Evolutionary conservation across 108 stramenopile species (phyloP).

Genomic region (Cyclotella baltica): DNA sequence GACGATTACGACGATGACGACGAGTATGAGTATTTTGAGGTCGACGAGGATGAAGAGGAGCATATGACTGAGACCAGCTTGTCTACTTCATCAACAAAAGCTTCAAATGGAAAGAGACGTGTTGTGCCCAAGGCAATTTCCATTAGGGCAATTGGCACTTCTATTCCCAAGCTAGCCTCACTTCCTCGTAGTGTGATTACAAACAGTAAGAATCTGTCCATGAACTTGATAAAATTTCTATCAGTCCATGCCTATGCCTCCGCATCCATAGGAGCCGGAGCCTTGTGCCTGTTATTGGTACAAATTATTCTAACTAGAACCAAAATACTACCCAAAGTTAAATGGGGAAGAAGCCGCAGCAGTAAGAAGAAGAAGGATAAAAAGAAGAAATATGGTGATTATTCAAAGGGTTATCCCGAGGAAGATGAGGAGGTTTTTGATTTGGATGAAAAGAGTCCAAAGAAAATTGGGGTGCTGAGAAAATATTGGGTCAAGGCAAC

Average conservation of each 20-base stretch:
- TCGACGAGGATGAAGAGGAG: conserved; percentile 1
- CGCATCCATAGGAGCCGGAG: conserved; percentile 12
- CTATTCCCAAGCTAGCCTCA: neutral
- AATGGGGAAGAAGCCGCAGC: neutral
- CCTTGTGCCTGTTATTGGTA: neutral
- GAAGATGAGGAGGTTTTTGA: conserved; percentile 21
- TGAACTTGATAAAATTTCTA: neutral
- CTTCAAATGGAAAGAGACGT: neutral
- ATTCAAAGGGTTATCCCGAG: conserved; percentile 30
- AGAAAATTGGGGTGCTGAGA: neutral
- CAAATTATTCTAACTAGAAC: neutral
- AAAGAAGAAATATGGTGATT: conserved; percentile 24
- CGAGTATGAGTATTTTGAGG: conserved; percentile 17
- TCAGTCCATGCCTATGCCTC: conserved; percentile 1
- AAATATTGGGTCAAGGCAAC: neutral
- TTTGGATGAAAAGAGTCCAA: conserved; percentile 11
- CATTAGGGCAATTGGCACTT: neutral
- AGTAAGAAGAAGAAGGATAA: neutral
- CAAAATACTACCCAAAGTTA: neutral
- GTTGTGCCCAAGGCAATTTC: neutral
- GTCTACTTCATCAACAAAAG: too few relatives aligned
- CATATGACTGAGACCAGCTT: too few relatives aligned
- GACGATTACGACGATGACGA: conserved; percentile 10
- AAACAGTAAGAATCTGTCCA: neutral
- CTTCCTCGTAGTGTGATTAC: neutral